Evolutionary conservation across 768 basidiomycete genomes (phyloP).

Genomic region (Astraeus odoratus): DNA sequence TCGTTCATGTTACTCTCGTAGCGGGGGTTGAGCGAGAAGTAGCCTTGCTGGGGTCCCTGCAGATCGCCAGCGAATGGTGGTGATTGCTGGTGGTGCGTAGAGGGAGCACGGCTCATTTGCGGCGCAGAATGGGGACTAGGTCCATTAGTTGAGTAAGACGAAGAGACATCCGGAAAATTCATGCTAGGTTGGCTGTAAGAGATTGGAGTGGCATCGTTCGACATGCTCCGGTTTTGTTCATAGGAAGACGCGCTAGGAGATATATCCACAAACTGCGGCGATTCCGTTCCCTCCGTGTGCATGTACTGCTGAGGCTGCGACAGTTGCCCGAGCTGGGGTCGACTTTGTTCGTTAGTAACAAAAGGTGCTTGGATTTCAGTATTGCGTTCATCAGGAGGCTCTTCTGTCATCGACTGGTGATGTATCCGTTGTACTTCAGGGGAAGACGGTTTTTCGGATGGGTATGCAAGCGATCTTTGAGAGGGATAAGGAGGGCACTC

Average conservation of each 20-base stretch:
- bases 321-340: slow-evolving; percentile 11
- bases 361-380: slow-evolving; percentile 22
- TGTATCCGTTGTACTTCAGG: not conserved
- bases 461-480: slow-evolving; percentile 9
- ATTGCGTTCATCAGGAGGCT: slow-evolving; percentile 7
- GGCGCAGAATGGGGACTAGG: not conserved
- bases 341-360: slow-evolving; percentile 13
- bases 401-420: slow-evolving; percentile 9
- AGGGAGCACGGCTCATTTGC: not conserved
- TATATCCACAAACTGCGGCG: slow-evolving; percentile 9
- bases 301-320: slow-evolving; percentile 11
- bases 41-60: slow-evolving; percentile 12
- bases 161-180: slow-evolving; percentile 18
- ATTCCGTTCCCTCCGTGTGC: slow-evolving; percentile 3
- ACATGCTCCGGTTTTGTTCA: slow-evolving; percentile 17
- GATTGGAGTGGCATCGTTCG: slow-evolving; percentile 17
- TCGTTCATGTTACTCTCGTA: not conserved
- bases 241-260: slow-evolving; percentile 5
- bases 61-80: not conserved
- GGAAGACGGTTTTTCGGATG: slow-evolving; percentile 5
- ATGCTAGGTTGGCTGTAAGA: slow-evolving; percentile 19
- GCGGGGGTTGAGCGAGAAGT: slow-evolving; percentile 17
- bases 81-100: not conserved
- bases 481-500: slow-evolving; percentile 9
- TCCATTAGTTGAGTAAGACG: slow-evolving; percentile 14